phyloP scores from a whole-genome alignment of 2,329 filamentous ascomycete genomes.

The Colletotrichum liaoningense region DNA sequence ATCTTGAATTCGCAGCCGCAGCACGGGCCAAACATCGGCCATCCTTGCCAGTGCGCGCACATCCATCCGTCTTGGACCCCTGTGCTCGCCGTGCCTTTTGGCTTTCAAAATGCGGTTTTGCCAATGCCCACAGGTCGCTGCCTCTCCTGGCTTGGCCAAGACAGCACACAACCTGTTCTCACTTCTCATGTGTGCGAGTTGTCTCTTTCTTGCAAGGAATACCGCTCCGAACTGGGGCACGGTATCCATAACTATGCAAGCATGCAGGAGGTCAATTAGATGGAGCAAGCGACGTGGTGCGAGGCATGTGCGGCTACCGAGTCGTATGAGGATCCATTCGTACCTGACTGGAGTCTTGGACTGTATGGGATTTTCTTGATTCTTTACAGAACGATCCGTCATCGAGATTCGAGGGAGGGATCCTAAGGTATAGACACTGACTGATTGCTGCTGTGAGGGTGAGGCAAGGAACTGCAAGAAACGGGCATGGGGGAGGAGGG shows the following conservation, averaged over 20 bases:
- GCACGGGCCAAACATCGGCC: constrained; percentile 17
- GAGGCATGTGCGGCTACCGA: constrained; percentile 14
- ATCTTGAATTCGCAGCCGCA: background rate
- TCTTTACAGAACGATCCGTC: background rate
- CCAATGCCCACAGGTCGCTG: constrained; percentile 4
- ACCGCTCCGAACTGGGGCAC: background rate
- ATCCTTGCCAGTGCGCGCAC: background rate
- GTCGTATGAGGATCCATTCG: constrained; percentile 11
- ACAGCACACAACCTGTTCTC: constrained; percentile 26
- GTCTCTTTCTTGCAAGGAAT: constrained; percentile 18
- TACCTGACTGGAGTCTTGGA: constrained; percentile 7
- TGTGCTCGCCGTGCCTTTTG: background rate
- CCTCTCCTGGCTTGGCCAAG: constrained; percentile 17
- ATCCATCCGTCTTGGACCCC: background rate
- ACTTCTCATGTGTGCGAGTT: constrained; percentile 12
- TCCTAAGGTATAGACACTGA: too few species aligned
- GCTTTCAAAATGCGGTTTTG: too few species aligned
- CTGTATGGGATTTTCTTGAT: background rate
- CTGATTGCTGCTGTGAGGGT: too few species aligned
- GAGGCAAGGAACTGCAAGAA: background rate
- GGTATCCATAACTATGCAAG: background rate
- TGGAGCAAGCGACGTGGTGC: background rate
- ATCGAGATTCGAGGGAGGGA: background rate
- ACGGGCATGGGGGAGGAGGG: background rate
- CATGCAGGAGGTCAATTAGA: constrained; percentile 7